Conservation (phyloP, 2,329 filamentous ascomycete genomes). For the Claviceps maximensis region DNA sequence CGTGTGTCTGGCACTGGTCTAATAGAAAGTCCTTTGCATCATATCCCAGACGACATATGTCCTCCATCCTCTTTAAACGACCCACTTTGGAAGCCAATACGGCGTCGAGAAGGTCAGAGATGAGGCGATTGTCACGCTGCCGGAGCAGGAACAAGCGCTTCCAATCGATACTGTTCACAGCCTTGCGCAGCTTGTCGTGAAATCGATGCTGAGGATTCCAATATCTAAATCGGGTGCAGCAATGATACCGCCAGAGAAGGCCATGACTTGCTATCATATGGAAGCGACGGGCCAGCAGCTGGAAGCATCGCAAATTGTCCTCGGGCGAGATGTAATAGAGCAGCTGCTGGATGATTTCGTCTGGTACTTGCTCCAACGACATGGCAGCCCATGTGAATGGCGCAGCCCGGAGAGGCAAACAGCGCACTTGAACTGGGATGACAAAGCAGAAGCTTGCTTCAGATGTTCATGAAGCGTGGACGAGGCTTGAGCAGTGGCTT, state of each 20-base stretch:
- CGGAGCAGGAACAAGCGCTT: slow-evolving; percentile 51
- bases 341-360: slow-evolving; percentile 75
- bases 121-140: slow-evolving; percentile 35
- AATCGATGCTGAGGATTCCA: slow-evolving; percentile 62
- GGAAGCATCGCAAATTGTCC: slow-evolving; percentile 35
- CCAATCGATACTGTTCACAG: slow-evolving; percentile 55
- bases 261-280: slow-evolving; percentile 54
- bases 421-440: background rate
- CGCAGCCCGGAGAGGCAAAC: background rate
- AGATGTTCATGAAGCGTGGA: background rate
- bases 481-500: background rate
- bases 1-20: slow-evolving; percentile 45
- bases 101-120: slow-evolving; percentile 45
- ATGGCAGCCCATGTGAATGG: slow-evolving; percentile 14
- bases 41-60: slow-evolving; percentile 61
- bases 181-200: slow-evolving; percentile 36
- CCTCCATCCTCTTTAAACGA: slow-evolving; percentile 55
- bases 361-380: slow-evolving; percentile 45
- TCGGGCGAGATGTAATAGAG: slow-evolving; percentile 48
- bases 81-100: slow-evolving; percentile 59
- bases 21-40: slow-evolving; percentile 80
- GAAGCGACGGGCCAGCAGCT: slow-evolving; percentile 49
- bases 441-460: background rate
- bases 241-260: slow-evolving; percentile 70
- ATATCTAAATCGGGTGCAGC: slow-evolving; percentile 52